Conservation (phyloP, 768 basidiomycete species). For the Coprinopsis marcescibilis region DNA sequence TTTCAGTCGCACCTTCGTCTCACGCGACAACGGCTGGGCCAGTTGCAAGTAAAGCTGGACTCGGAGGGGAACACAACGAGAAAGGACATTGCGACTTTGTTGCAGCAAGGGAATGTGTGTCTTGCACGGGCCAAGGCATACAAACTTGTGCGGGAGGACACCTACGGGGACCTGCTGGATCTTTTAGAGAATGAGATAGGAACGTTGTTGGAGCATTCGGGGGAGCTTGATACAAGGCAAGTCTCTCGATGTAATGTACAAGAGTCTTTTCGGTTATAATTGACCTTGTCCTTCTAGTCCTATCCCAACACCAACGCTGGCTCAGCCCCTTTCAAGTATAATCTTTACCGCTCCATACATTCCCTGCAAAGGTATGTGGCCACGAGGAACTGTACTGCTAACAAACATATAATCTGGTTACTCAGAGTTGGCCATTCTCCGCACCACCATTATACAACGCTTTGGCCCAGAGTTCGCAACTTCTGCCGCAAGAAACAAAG, state of each 20-base stretch:
- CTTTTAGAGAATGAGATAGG: conserved; percentile 62
- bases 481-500: conserved; percentile 44
- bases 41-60: conserved; percentile 66
- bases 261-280: background rate
- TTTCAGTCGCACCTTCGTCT: conserved; percentile 55
- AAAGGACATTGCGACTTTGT: conserved; percentile 60
- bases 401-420: background rate
- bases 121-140: conserved; percentile 72
- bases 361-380: conserved; percentile 49
- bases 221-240: conserved; percentile 49
- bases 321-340: conserved; percentile 67
- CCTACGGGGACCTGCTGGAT: conserved; percentile 56
- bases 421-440: conserved; percentile 52
- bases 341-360: conserved; percentile 54
- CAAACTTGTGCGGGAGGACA: conserved; percentile 58
- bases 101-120: conserved; percentile 54
- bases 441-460: conserved; percentile 48
- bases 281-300: conserved; percentile 22
- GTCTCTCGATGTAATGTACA: conserved; percentile 16
- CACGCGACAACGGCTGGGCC: conserved; percentile 60
- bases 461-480: conserved; percentile 54
- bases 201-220: conserved; percentile 51
- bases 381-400: background rate
- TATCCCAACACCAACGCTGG: conserved; percentile 42
- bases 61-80: conserved; percentile 56